Evolutionary conservation across 805 yeast genomes (phyloP).

Genomic region (Ogataea wickerhamii): DNA sequence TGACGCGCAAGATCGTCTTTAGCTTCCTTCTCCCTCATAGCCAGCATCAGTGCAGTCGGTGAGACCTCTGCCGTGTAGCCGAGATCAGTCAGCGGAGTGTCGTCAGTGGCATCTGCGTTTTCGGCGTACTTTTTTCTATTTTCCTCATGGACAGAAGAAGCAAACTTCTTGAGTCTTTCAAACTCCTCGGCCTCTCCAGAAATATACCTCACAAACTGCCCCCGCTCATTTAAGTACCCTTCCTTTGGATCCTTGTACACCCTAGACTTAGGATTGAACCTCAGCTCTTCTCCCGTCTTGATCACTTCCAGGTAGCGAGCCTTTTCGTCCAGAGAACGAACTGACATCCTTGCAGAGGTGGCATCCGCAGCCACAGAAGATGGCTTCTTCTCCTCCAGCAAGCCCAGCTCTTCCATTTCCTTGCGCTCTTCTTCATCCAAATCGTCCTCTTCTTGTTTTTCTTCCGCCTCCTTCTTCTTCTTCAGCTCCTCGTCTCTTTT

Average conservation of each 20-base stretch:
- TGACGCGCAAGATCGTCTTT: conserved; percentile 28
- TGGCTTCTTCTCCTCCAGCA: conserved; percentile 18
- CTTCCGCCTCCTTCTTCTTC: conserved; percentile 15
- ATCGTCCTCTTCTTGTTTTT: conserved; percentile 2
- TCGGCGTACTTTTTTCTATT: conserved; percentile 17
- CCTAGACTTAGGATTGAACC: conserved; percentile 55
- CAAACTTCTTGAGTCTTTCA: conserved; percentile 45
- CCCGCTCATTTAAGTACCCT: conserved; percentile 34
- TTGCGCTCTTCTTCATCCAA: conserved; percentile 42
- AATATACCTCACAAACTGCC: conserved; percentile 51
- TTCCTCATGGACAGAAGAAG: conserved; percentile 27
- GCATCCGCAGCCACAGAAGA: conserved; percentile 9
- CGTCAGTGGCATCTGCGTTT: conserved; percentile 7
- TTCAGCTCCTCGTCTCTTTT: conserved; percentile 29
- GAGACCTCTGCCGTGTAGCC: conserved; percentile 35
- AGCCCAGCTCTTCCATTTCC: conserved; percentile 40
- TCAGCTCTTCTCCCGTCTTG: conserved; percentile 39
- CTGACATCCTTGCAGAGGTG: conserved; percentile 34
- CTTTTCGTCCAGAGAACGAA: conserved; percentile 69
- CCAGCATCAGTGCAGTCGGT: conserved; percentile 44
- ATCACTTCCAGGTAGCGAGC: conserved; percentile 64
- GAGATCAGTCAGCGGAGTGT: conserved; percentile 23
- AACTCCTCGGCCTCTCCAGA: conserved; percentile 57
- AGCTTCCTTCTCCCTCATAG: conserved; percentile 33
- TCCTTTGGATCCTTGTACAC: conserved; percentile 31